Base-by-base conservation (phyloP, 306 rosid species). In the Corylus avellana region DNA sequence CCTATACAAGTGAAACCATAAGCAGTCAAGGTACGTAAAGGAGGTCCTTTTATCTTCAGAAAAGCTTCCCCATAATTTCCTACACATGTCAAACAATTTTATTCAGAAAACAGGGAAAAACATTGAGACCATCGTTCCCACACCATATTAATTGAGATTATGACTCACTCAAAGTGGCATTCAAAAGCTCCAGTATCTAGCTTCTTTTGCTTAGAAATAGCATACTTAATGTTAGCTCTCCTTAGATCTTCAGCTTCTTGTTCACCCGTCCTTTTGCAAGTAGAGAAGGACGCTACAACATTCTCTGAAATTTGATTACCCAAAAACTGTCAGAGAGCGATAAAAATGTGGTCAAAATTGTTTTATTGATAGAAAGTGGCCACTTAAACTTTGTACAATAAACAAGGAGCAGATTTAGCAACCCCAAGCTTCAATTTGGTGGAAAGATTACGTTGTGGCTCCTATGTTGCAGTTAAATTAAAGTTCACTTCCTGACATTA, bases 1-100 rank as follows among this genome's bases (percentile, higher is more conserved):
- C 83, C 81, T 83, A 80, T 91, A 90, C 74, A 86, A 79, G 69
- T 66, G 62, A 87, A 90, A 91, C 97, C 97, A 93, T 62, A 93
- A 79, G 85, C 91, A 83, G 83, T 90, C 98, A 22, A 22, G 25
- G 25, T 22, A 0, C 25, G 25, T 22, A 22, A 22, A 22, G 25
- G 25, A 22, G 25, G 68, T 76, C 87, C 72, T 87, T 87, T 81
- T 91, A 35, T 90, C 93, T 85, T 87, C 89, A 4, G 92, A 73
- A 66, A 84, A 84, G 76, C 80, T 78, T 71, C 78, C 86, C 98
- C 97, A 93, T 72, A 91, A 75, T 47, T 86, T 86, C 89, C 98
- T 93, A 82, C 59, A 80, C 73, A 75, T 42, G 49, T 53, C 57
- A 88, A 50, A 69, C 61, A 80, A 14, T 10, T 70, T 68, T 53